Percentiles rank a stretch among this genome's conserved stretches.
These are phyloP conservation scores for Phanerochaete carnosa DNA, from an alignment of 768 basidiomycete genomes.

Conservation along the genomic window DNA sequence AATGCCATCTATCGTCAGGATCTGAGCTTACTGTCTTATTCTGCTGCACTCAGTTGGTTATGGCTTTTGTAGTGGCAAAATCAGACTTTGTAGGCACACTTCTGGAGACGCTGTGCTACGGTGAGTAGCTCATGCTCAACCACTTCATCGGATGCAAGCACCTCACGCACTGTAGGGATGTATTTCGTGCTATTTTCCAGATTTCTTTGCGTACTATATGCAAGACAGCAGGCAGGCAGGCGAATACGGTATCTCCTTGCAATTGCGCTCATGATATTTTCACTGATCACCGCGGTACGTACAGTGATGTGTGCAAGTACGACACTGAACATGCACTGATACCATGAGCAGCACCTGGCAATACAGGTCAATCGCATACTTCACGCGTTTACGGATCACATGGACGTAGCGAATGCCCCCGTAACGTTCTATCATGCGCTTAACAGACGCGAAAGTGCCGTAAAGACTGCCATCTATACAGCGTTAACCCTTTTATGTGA, in stretches of 20 bases:
- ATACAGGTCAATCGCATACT: too few species aligned
- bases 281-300: constrained; percentile 18
- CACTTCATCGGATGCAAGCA: neutral
- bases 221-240: neutral
- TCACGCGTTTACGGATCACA: too few species aligned
- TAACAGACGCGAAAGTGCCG: constrained; percentile 17
- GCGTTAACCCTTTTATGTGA: constrained; percentile 25
- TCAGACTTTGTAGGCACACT: constrained; percentile 10
- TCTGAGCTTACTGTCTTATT: too few species aligned
- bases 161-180: neutral
- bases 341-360: too few species aligned
- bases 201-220: constrained; percentile 3
- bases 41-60: too few species aligned
- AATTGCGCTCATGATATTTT: constrained; percentile 4
- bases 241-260: constrained; percentile 2
- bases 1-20: too few species aligned
- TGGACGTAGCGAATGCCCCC: constrained; percentile 13
- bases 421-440: constrained; percentile 18
- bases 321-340: too few species aligned
- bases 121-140: neutral
- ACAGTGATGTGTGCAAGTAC: too few species aligned
- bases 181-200: constrained; percentile 4
- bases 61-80: too few species aligned
- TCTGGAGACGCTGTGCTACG: constrained; percentile 10
- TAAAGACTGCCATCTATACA: constrained; percentile 23